Conservation (phyloP, 257 asterid genomes). For the Hygrophila difformis region DNA sequence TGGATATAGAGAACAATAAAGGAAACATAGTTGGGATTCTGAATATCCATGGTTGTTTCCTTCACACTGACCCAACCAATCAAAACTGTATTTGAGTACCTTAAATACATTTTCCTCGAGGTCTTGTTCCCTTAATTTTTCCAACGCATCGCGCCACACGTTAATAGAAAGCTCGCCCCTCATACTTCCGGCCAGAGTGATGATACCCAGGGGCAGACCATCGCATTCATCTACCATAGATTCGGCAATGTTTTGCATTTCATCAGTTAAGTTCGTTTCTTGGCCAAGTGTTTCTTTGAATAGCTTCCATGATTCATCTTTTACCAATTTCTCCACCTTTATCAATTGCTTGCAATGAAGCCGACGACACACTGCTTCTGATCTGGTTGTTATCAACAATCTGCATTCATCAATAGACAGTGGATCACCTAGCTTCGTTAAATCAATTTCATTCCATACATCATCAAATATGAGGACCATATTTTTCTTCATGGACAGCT, state of each 20-base stretch:
- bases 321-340: not conserved
- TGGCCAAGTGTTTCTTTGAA: not conserved
- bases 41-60: not conserved
- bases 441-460: not conserved
- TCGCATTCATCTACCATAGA: not conserved
- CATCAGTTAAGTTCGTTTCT: not conserved
- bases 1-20: not conserved
- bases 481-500: not conserved
- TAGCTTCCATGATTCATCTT: not conserved
- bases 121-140: not conserved
- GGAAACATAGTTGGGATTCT: not conserved
- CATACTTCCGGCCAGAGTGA: not conserved
- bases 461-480: slow-evolving; percentile 2
- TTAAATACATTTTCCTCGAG: not conserved
- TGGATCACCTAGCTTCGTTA: slow-evolving; percentile 4
- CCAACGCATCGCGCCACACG: not conserved
- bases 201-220: not conserved
- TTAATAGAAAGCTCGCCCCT: not conserved
- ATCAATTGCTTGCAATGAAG: slow-evolving; percentile 1
- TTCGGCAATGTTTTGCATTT: not conserved
- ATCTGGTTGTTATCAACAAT: slow-evolving; percentile 15
- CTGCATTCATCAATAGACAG: not conserved
- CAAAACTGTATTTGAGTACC: not conserved
- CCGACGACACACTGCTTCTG: slow-evolving; percentile 2
- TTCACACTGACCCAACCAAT: not conserved